These are phyloP conservation scores for Arachnopeziza araneosa DNA, from an alignment of 2,329 filamentous ascomycete genomes.

Conservation along the genomic window DNA sequence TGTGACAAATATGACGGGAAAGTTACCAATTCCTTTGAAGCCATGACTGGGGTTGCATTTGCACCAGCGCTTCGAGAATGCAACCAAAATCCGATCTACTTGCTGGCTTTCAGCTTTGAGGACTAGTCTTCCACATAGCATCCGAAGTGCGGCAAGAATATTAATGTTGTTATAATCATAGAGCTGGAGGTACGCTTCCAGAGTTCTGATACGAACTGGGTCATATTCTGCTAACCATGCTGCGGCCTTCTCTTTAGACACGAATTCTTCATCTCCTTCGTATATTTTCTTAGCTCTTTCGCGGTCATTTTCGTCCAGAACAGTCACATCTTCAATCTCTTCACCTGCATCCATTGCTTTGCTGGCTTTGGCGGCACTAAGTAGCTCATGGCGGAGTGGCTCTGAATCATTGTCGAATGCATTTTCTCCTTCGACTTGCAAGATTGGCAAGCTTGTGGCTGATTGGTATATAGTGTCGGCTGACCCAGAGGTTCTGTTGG, in stretches of 20 bases:
- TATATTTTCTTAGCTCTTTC: constrained; percentile 78
- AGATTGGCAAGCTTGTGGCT: constrained; percentile 42
- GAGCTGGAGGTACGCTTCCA: constrained; percentile 81
- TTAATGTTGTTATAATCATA: constrained; percentile 82
- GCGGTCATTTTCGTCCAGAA: constrained; percentile 47
- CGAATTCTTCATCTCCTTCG: constrained; percentile 76
- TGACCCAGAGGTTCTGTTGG: constrained; percentile 35
- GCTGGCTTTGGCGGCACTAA: constrained; percentile 30
- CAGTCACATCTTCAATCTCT: constrained; percentile 1
- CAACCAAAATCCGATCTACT: constrained; percentile 87
- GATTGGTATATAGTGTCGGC: constrained; percentile 42
- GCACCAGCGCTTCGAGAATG: constrained; percentile 87
- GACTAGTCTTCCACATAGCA: constrained; percentile 74
- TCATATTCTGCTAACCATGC: constrained; percentile 74
- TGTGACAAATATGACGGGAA: not conserved
- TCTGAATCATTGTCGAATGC: constrained; percentile 21
- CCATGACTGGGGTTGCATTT: constrained; percentile 88
- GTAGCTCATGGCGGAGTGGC: not conserved
- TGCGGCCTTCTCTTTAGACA: constrained; percentile 73
- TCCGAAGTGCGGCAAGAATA: constrained; percentile 71
- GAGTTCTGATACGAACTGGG: constrained; percentile 49
- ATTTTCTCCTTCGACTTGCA: constrained; percentile 44
- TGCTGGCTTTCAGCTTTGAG: constrained; percentile 93
- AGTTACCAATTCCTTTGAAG: constrained; percentile 79
- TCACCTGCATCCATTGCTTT: constrained; percentile 12